Evolutionary conservation across 352 stramenopile genomes (phyloP).

Genomic region (Hyphochytrium catenoides): DNA sequence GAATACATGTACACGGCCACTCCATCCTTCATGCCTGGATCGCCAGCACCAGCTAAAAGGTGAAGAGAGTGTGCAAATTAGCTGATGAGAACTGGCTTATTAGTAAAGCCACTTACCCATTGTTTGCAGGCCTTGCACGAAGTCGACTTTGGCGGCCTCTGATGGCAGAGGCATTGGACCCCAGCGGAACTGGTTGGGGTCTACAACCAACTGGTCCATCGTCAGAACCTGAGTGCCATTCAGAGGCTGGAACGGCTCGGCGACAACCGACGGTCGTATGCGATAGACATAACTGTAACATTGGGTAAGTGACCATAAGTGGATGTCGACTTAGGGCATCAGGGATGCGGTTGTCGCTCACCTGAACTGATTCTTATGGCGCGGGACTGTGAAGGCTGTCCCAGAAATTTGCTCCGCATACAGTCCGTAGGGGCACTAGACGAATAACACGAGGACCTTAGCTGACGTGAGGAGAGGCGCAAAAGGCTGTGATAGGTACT

Average conservation of each 20-base stretch:
- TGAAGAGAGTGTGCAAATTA: too few relatives aligned
- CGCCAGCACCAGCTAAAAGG: conserved; percentile 62
- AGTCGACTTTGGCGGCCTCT: conserved; percentile 32
- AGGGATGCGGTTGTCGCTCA: conserved; percentile 26
- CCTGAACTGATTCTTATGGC: conserved; percentile 36
- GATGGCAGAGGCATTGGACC: conserved; percentile 42
- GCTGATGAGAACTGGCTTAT: too few relatives aligned
- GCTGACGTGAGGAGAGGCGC: not conserved
- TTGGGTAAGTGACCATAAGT: not conserved
- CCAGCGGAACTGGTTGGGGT: conserved; percentile 76
- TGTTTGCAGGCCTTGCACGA: conserved; percentile 62
- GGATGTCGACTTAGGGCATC: conserved; percentile 11
- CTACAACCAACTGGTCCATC: too few relatives aligned
- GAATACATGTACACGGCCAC: conserved; percentile 83
- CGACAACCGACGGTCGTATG: conserved; percentile 54
- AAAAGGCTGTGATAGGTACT: not conserved
- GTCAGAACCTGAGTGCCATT: too few relatives aligned
- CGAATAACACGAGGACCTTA: not conserved
- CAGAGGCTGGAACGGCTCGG: conserved; percentile 35
- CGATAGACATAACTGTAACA: conserved; percentile 78
- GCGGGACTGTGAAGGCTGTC: conserved; percentile 82
- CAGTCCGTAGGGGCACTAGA: conserved; percentile 59
- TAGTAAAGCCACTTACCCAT: too few relatives aligned
- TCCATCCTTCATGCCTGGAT: conserved; percentile 65
- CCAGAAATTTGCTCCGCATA: conserved; percentile 86